Percentiles rank a stretch among this genome's conserved stretches.
phyloP scores from a whole-genome alignment of 148 eudicot genomes.

The Rhododendron molle region DNA sequence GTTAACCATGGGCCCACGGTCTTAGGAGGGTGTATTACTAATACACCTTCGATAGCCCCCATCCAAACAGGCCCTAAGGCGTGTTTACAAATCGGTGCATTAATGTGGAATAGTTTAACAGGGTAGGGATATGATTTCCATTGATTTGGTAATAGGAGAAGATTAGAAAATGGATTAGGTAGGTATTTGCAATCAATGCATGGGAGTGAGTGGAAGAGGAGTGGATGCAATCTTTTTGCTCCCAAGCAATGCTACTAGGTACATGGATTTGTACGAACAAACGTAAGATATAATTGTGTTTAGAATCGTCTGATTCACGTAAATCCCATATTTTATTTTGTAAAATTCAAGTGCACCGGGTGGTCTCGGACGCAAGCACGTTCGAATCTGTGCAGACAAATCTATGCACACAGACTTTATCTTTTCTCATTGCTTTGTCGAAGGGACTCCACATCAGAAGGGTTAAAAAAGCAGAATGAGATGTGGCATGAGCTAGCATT shows the following conservation, averaged over 20 bases:
- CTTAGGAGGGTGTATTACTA: too few species aligned
- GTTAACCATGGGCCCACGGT: too few species aligned
- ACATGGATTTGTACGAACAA: background rate
- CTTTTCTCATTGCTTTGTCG: background rate
- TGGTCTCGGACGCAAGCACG: background rate
- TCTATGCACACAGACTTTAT: background rate
- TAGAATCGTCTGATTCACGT: background rate
- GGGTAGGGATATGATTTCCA: background rate
- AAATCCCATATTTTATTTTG: background rate
- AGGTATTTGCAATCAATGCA: constrained; percentile 12
- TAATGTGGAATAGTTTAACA: background rate
- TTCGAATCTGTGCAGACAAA: background rate
- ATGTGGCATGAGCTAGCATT: background rate
- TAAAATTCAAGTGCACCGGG: background rate
- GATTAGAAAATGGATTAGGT: background rate
- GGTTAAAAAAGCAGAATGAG: background rate
- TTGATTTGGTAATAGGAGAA: background rate
- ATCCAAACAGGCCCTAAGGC: background rate
- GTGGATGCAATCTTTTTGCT: background rate
- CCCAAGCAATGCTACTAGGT: background rate
- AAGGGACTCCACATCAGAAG: background rate
- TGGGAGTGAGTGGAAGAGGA: background rate
- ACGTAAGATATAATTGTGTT: background rate
- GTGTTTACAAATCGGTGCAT: background rate
- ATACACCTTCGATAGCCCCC: too few species aligned